Conservation (phyloP, 176 grass and related monocot species). For the Juncus inflexus region DNA sequence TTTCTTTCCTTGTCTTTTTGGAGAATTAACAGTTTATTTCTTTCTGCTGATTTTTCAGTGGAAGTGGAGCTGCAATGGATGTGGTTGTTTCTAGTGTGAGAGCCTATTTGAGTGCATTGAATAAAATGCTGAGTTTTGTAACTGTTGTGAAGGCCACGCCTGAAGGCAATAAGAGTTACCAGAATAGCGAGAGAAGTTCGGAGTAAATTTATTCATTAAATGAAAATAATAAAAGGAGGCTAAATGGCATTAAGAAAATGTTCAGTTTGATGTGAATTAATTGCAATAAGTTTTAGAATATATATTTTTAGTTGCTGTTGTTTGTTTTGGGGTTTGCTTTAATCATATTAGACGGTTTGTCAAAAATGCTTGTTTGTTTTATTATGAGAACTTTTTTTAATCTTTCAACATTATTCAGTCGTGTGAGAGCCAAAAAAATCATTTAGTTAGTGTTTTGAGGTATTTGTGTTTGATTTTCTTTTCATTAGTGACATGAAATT, state of each 20-base stretch:
- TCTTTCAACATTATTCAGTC: too few species aligned
- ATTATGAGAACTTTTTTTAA: background rate
- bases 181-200: slow-evolving; percentile 27
- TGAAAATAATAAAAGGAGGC: slow-evolving; percentile 4
- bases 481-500: too few species aligned
- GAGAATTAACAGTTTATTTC: background rate
- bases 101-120: slow-evolving; percentile 81
- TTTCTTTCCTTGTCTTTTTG: too few species aligned
- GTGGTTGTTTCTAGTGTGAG: slow-evolving; percentile 76
- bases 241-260: background rate
- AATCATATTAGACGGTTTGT: background rate
- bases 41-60: slow-evolving; percentile 41
- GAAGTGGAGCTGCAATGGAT: slow-evolving; percentile 72
- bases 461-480: too few species aligned
- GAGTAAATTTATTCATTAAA: slow-evolving; percentile 9
- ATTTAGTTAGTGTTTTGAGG: too few species aligned
- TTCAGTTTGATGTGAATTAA: background rate
- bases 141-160: slow-evolving; percentile 46
- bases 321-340: background rate
- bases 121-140: slow-evolving; percentile 80
- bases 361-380: too few species aligned
- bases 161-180: slow-evolving; percentile 15
- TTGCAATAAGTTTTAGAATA: slow-evolving; percentile 7
- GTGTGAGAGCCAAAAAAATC: too few species aligned
- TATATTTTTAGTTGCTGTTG: slow-evolving; percentile 6